A percentile compares a stretch with the other conserved stretches of the same genome.
Conservation (phyloP, 2,329 filamentous ascomycete species). For the Ophiostoma ulmi region DNA sequence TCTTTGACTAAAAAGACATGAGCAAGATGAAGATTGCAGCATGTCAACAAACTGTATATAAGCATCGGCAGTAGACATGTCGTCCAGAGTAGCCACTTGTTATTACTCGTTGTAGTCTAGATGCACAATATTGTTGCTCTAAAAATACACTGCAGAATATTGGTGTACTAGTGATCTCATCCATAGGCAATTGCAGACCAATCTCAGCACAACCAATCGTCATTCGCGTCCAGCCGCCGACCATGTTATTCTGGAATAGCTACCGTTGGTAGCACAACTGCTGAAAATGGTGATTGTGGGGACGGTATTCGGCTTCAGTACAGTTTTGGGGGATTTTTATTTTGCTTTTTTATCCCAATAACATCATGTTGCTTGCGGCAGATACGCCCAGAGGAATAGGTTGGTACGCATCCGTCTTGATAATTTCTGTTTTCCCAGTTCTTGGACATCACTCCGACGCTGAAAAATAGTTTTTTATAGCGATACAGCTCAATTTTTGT, state of each 20-base stretch:
- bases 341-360: too few species aligned
- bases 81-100: neutral
- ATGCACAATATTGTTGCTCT: neutral
- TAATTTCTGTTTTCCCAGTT: neutral
- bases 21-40: neutral
- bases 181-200: neutral
- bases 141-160: slow-evolving; percentile 11
- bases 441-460: neutral
- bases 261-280: neutral
- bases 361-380: neutral
- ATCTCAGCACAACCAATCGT: slow-evolving; percentile 17
- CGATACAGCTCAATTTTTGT: neutral
- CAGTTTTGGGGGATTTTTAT: neutral
- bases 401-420: neutral
- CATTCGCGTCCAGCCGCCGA: slow-evolving; percentile 16
- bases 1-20: neutral
- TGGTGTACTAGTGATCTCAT: neutral
- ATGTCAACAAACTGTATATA: neutral
- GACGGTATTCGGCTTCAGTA: neutral
- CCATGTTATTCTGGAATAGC: neutral
- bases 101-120: neutral
- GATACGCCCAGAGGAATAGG: neutral
- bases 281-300: neutral
- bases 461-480: neutral
- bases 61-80: neutral